phyloP scores from a whole-genome alignment of 2,329 filamentous ascomycete species.

The Aspergillus texensis region DNA sequence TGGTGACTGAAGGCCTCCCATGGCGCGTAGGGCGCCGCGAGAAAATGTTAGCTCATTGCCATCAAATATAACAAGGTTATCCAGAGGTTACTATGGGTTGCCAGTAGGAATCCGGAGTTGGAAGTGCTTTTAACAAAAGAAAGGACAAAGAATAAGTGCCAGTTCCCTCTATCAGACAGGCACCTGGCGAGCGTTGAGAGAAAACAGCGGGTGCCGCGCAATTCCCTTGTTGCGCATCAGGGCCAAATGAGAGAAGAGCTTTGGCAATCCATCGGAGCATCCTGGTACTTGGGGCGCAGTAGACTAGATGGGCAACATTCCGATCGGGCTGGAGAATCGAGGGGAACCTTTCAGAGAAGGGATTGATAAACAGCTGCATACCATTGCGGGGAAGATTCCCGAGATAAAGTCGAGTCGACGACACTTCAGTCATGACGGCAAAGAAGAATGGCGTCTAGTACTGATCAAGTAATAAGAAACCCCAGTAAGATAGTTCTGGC shows the following conservation, averaged over 20 bases:
- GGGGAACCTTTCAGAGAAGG: constrained; percentile 26
- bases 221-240: constrained; percentile 9
- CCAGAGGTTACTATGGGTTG: constrained; percentile 17
- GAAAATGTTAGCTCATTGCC: constrained; percentile 35
- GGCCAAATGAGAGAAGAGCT: constrained; percentile 14
- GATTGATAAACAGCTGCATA: constrained; percentile 57
- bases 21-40: constrained; percentile 29
- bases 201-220: constrained; percentile 7
- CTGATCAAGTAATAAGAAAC: constrained; percentile 7
- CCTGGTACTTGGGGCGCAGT: constrained; percentile 14
- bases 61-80: constrained; percentile 27
- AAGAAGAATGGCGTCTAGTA: constrained; percentile 4
- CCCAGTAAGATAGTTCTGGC: constrained; percentile 6
- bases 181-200: constrained; percentile 8
- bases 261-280: constrained; percentile 20
- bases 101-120: constrained; percentile 19
- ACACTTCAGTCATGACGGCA: constrained; percentile 76
- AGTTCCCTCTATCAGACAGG: constrained; percentile 7
- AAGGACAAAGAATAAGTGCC: constrained; percentile 7
- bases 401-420: constrained; percentile 91
- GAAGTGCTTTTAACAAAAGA: constrained; percentile 10
- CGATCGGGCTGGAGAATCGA: constrained; percentile 21
- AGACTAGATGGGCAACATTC: constrained; percentile 21
- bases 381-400: constrained; percentile 96
- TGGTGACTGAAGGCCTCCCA: constrained; percentile 71